Conservation (phyloP, 1,139 yeast genomes). For the Diutina rugosa region DNA sequence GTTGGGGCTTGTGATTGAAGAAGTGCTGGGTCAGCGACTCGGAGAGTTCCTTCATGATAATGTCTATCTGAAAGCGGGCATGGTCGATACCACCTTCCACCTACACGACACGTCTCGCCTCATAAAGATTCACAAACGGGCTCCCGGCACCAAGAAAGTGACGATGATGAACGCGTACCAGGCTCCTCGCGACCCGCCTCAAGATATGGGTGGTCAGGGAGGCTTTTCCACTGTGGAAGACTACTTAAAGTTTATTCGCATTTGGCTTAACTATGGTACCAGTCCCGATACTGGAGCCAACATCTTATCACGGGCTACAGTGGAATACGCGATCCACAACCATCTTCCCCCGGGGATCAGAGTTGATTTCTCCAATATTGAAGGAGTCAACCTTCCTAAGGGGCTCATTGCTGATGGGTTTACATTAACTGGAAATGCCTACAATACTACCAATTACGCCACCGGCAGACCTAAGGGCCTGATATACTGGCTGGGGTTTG, state of each 20-base stretch:
- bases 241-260: slow-evolving; percentile 28
- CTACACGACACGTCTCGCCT: slow-evolving; percentile 3
- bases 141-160: slow-evolving; percentile 12
- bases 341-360: neutral
- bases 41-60: slow-evolving; percentile 26
- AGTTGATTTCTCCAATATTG: slow-evolving; percentile 4
- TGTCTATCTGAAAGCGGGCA: slow-evolving; percentile 33
- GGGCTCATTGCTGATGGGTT: neutral
- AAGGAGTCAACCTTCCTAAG: neutral
- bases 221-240: slow-evolving; percentile 30
- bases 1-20: slow-evolving; percentile 36
- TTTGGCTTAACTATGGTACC: slow-evolving; percentile 32
- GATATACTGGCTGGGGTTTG: slow-evolving; percentile 33
- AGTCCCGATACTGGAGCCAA: slow-evolving; percentile 24
- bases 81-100: slow-evolving; percentile 9
- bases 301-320: slow-evolving; percentile 17
- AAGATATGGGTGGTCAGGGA: slow-evolving; percentile 42
- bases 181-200: neutral
- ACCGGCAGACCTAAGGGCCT: slow-evolving; percentile 30
- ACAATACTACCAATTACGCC: slow-evolving; percentile 11
- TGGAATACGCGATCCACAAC: neutral
- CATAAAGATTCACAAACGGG: slow-evolving; percentile 2
- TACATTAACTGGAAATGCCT: neutral
- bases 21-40: slow-evolving; percentile 26
- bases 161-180: neutral